Percentiles rank a stretch among this genome's conserved stretches.
These are phyloP conservation scores for Hydnum rufescens DNA, from an alignment of 768 basidiomycete genomes.

Conservation along the genomic window DNA sequence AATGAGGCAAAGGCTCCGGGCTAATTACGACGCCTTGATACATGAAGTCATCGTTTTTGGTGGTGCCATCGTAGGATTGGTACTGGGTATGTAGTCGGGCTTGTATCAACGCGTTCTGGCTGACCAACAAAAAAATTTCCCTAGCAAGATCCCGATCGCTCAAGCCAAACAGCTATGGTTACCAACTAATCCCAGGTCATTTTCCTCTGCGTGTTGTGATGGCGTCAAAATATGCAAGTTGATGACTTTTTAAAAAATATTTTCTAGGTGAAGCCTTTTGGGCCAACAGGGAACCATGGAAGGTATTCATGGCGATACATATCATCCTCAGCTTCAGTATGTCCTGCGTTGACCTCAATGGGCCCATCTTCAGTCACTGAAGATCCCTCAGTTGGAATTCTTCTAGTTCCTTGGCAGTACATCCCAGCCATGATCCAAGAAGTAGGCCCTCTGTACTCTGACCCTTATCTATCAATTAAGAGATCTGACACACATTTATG, in stretches of 20 bases:
- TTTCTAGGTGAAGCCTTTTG: conserved; percentile 6
- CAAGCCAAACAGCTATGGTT: conserved; percentile 1
- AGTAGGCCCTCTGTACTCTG: neutral
- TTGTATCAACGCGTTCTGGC: too few species aligned
- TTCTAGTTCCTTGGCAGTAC: too few species aligned
- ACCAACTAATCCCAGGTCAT: neutral
- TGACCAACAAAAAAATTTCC: too few species aligned
- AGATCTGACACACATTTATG: neutral
- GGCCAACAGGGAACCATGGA: too few species aligned
- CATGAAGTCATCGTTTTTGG: conserved; percentile 9
- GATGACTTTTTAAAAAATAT: conserved; percentile 5
- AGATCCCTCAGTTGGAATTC: conserved; percentile 2
- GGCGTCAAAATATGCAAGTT: neutral
- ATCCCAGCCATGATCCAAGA: conserved; percentile 5
- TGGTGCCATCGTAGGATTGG: conserved; percentile 6
- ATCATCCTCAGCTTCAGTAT: conserved; percentile 2
- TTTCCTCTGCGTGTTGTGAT: neutral
- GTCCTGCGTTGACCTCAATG: neutral
- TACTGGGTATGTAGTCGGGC: too few species aligned
- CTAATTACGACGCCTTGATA: too few species aligned
- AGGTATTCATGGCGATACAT: too few species aligned
- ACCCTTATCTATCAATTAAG: neutral
- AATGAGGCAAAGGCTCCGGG: neutral
- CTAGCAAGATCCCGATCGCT: conserved; percentile 2
- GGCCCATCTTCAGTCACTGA: conserved; percentile 2